Base-by-base conservation (phyloP, 345 rosid genomes). In the Erodium maritimum region DNA sequence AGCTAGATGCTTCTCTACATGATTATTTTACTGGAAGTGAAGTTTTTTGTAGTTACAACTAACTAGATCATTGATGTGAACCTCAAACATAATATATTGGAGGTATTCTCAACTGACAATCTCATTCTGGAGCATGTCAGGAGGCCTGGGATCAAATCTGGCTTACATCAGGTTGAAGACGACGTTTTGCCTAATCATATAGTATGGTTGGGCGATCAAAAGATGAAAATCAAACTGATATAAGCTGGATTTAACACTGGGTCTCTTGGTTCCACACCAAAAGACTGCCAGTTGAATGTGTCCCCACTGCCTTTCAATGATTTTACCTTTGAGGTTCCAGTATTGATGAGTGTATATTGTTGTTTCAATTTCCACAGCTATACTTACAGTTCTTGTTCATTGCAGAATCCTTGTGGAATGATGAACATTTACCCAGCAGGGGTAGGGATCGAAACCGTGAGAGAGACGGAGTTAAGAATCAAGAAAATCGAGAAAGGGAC, bases 401-500 rank as follows among this genome's bases (percentile, higher is more conserved):
- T 54, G 66, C 75, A 80, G 88, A 73, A 62, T 75, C 76, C 52
- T 76, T 82, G 76, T 77, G 79, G 78, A 76, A 67, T 78, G 94
- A 79, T 61, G 94, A 95, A 56, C 81, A 76, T 66, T 51, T 71
- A 60, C 79, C 87, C 33, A 80, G 74, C 45, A 79, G 73, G 4
- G 37, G 9, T 29, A 29, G 37, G 9, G 8, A 29, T 60, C 67
- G 82, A 79, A 95, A 88, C 65, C 72, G 70, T 46, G 89, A 77
- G 52, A 82, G 76, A 69, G 82, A 71, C 52, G 75, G 67, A 73
- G 48, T 71, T 67, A 89, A 83, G 74, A 89, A 81, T 55, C 85
- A 87, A 50, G 93, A 77, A 67, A 74, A 61, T 34, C 69, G 68
- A 51, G 99, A 89, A 62, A 87, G 88, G 76, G 97, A 85, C 58